Base-by-base conservation (phyloP, 2,329 filamentous ascomycete species). In the Venturia nashicola region DNA sequence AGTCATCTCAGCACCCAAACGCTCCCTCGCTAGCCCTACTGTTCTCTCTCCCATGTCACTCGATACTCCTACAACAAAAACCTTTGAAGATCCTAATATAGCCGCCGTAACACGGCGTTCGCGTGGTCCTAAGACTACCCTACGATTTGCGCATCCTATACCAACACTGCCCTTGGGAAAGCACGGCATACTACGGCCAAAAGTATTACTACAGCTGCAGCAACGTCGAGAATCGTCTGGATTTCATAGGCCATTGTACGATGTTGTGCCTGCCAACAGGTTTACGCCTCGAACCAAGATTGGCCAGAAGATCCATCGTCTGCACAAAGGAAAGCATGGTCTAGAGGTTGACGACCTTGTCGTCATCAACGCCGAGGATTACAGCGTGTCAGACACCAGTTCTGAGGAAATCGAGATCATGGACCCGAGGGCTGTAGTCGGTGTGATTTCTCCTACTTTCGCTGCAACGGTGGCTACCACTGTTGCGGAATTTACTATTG, bases 181-280 rank as follows among this genome's bases (percentile, higher is more conserved):
- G 32, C 23, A 48, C 32, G 63, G 40, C n/a, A 23, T 40, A 27
- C 27, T 88, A 39, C 83, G 87, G 18, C 87, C 88, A 12, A 84
- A 84, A 62, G 76, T 91, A 20, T 76, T 91, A 6, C 79, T 92
- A 6, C 89, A 93, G 72, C 76, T 92, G 18, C 89, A 91, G 70
- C 80, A 83, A 65, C 72, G 90, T n/a, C 78, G 81, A 2, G 75
- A 79, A 48, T 80, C 84, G 51, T 80, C 84, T 66, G 78, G 78
- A 18, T 82, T 88, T 32, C 86, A 87, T 0, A 80, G 80, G 61
- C 89, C 89, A 0, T 82, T 84, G 4, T 85, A 90, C 67, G 89
- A 93, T 68, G 83, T 90, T n/a, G 81, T 91, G 51, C 87, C 88
- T 0, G 84, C 86, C 1, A 83, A 82, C n/a, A 77, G 82, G 16